A percentile compares a stretch with the other conserved stretches of the same genome.
These are phyloP conservation scores for Trichocladium antarcticum DNA, from an alignment of 495 filamentous ascomycete genomes.

Conservation along the genomic window DNA sequence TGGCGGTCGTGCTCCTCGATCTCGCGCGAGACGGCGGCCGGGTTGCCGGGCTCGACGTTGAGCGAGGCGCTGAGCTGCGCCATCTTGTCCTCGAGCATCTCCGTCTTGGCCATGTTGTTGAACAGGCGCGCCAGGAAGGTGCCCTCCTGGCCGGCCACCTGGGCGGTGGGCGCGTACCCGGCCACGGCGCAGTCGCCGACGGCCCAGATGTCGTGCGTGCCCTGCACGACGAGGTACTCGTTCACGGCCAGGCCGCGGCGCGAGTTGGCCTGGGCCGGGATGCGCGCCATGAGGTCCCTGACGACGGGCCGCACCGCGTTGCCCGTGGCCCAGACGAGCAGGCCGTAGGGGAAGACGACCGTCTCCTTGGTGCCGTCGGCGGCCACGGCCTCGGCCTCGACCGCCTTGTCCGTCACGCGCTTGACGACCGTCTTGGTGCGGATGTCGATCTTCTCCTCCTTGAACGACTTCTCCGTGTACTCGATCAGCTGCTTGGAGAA, in stretches of 20 bases:
- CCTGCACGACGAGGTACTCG: conserved; percentile 96
- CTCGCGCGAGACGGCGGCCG: conserved; percentile 58
- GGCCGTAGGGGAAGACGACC: conserved; percentile 82
- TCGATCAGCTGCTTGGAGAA: conserved; percentile 99
- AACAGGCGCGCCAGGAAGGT: conserved; percentile 90
- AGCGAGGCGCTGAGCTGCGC: conserved; percentile 44
- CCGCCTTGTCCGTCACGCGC: conserved; percentile 86
- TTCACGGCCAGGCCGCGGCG: conserved; percentile 91
- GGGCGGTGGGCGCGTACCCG: conserved; percentile 95
- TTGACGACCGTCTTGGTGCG: conserved; percentile 99
- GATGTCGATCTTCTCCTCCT: conserved; percentile 94
- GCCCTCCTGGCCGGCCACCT: conserved; percentile 93
- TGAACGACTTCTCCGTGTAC: conserved; percentile 97
- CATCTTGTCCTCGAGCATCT: conserved; percentile 64
- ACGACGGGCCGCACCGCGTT: conserved; percentile 84
- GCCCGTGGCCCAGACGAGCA: conserved; percentile 96
- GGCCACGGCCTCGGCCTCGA: conserved; percentile 76
- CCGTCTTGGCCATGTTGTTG: conserved; percentile 94
- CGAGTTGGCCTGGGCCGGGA: conserved; percentile 90
- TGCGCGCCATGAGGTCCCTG: conserved; percentile 79
- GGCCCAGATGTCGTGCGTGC: conserved; percentile 87
- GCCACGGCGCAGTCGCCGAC: conserved; percentile 78
- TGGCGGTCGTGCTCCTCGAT: conserved; percentile 79
- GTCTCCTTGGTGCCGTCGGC: conserved; percentile 77
- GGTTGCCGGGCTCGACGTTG: conserved; percentile 41